These are phyloP conservation scores for Colletotrichum lentis DNA, from an alignment of 2,329 filamentous ascomycete species.

Conservation along the genomic window DNA sequence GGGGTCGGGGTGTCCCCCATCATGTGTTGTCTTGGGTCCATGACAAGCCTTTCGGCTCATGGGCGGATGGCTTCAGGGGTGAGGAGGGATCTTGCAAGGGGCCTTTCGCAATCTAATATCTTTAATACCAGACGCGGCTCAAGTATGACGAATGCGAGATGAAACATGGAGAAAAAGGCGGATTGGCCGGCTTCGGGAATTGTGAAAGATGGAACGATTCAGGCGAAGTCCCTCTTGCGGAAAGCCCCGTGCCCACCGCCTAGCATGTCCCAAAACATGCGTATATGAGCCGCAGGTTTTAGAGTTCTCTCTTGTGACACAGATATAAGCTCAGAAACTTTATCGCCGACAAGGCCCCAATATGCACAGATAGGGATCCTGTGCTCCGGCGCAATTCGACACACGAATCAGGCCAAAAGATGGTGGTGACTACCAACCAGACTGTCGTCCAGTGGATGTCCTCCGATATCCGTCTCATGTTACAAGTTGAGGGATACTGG, in stretches of 20 bases:
- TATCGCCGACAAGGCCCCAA: background rate
- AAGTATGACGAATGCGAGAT: background rate
- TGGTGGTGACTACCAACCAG: background rate
- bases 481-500: background rate
- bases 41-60: background rate
- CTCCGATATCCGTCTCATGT: constrained; percentile 8
- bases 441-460: background rate
- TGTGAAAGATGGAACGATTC: background rate
- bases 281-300: constrained; percentile 6
- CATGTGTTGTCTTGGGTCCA: background rate
- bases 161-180: background rate
- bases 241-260: constrained; percentile 1
- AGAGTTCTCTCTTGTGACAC: constrained; percentile 30
- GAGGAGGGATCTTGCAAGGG: background rate
- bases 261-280: background rate
- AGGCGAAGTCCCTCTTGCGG: background rate
- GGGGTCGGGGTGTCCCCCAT: background rate
- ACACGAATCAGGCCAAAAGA: constrained; percentile 6
- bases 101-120: background rate
- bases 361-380: constrained; percentile 11
- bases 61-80: constrained; percentile 10
- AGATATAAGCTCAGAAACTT: constrained; percentile 17
- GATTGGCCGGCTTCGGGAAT: background rate
- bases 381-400: background rate
- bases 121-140: constrained; percentile 6